phyloP scores from a whole-genome alignment of 352 stramenopile genomes.

The Globisporangium orthogonon region DNA sequence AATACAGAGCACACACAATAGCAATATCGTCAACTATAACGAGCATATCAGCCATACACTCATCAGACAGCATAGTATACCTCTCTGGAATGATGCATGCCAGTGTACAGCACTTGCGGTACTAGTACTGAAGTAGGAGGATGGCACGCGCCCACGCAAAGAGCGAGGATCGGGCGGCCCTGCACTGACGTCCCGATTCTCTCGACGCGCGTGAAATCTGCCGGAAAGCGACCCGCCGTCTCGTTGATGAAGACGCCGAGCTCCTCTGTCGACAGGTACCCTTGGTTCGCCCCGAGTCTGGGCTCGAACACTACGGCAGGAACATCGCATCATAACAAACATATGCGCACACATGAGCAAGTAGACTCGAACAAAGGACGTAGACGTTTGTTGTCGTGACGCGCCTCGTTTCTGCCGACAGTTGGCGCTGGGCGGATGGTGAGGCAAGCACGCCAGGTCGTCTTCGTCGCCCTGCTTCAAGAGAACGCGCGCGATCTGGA shows the following conservation, averaged over 20 bases:
- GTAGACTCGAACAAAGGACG: neutral
- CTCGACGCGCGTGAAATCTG: conserved; percentile 37
- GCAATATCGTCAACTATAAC: no score
- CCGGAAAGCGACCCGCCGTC: conserved; percentile 25
- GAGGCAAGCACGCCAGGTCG: conserved; percentile 28
- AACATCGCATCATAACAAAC: neutral
- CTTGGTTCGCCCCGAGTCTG: conserved; percentile 49
- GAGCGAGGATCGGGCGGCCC: conserved; percentile 45
- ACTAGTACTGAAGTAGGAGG: neutral
- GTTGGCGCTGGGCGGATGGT: conserved; percentile 25
- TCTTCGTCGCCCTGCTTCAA: conserved; percentile 18
- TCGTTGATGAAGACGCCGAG: conserved; percentile 53
- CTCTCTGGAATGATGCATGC: conserved; percentile 82
- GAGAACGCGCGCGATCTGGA: conserved; percentile 20
- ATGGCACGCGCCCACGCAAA: conserved; percentile 62
- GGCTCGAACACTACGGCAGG: conserved; percentile 31
- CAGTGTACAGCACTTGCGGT: conserved; percentile 71
- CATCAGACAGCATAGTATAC: conserved; percentile 12
- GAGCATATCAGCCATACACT: no score
- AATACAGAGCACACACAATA: neutral
- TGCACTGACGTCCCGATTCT: conserved; percentile 55
- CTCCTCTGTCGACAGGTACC: conserved; percentile 57
- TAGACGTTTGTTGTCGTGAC: conserved; percentile 4
- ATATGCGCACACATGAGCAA: conserved; percentile 1
- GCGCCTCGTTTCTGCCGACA: conserved; percentile 38